Evolutionary conservation across 495 filamentous ascomycete species (phyloP), one percentile per base, ranked within the genome.

Genomic region (Xylaria scruposa): DNA sequence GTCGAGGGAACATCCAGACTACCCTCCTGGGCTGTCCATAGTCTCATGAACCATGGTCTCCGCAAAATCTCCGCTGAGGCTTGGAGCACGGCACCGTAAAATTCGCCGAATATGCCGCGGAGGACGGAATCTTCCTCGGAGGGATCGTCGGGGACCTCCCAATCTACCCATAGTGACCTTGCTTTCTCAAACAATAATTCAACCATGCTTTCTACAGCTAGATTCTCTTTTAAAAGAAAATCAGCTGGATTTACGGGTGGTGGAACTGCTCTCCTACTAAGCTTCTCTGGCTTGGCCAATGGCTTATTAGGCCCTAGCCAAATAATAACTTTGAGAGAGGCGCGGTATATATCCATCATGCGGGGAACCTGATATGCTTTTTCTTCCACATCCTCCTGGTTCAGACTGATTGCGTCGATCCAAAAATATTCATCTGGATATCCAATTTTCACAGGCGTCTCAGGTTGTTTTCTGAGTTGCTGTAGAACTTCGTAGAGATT

Each of bases 231-330:
- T 1, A 0, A 3, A 63, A 63, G 38, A 33, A 24, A 63, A 7
- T 4, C 13, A 63, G 4, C 12, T 1, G 60, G 60, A 8, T 63
- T n/a, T 0, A 36, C 1, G 2, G n/a, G n/a, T 63, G 60, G 26
- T 15, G 1, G 0, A n/a, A 29, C 7, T 0, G 10, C 4, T 63
- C 4, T 3, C 4, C 21, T 63, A 15, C 38, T 10, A 1, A 17
- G 36, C 10, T 1, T 44, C 7, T 63, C 60, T 4, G 21, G 26
- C 21, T 44, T 63, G 13, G 59, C 24, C 59, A 26, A 26, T 3
- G 36, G 59, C 38, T 62, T 62, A 6, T 63, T 63, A 44, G 60
- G 60, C 38, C 60, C 60, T n/a, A 63, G 38, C 60, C 60, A 63
- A 63, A 63, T 44, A 38, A 63, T 44, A n/a, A 63, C 38, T 1